Base-by-base conservation (phyloP, 345 rosid genomes). In the Alliaria petiolata region DNA sequence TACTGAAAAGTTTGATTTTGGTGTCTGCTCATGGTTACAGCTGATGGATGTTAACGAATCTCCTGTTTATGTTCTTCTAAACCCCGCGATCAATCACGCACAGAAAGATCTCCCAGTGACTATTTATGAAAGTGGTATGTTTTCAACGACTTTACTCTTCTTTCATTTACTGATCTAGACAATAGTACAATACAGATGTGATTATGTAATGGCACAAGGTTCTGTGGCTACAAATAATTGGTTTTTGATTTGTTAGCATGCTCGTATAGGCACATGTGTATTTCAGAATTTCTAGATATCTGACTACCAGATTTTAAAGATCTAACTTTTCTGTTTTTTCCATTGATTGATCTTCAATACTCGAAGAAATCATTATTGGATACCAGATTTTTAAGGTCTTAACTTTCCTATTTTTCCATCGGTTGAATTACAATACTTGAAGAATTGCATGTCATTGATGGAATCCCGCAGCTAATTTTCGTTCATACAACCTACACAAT, bases 361-460 rank as follows among this genome's bases (percentile, higher is more conserved):
- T 58, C 50, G 57, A 49, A 95, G 99, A 95, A 83, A n/a, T 54
- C 11, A 34, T 63, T n/a, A 8, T 65, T n/a, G 8, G 20, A 33
- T 12, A 36, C 39, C 61, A 19, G 62, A 44, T 56, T 43, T 42
- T 6, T n/a, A 20, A 61, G 44, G 39, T 38, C 15, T 62, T 54
- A 76, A 62, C 47, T 52, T 52, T 52, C 43, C 33, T 28, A 4
- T 1, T 19, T 38, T 17, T 12, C 7, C 56, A 31, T 65, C 53
- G 70, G n/a, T 57, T 79, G 56, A 4, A 73, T 51, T 35, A 77
- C 36, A 35, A 10, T 38, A 56, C 69, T 58, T 54, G 57, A 49
- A 95, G 99, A 95, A 83, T 84, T 95, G 64, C 99, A 92, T 71
- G 91, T 95, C 72, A 91, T 92, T 25, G 99, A 95, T 72, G 98